Conservation (phyloP, 192 early-diverging fungal genomes). For the Coemansia asiatica region DNA sequence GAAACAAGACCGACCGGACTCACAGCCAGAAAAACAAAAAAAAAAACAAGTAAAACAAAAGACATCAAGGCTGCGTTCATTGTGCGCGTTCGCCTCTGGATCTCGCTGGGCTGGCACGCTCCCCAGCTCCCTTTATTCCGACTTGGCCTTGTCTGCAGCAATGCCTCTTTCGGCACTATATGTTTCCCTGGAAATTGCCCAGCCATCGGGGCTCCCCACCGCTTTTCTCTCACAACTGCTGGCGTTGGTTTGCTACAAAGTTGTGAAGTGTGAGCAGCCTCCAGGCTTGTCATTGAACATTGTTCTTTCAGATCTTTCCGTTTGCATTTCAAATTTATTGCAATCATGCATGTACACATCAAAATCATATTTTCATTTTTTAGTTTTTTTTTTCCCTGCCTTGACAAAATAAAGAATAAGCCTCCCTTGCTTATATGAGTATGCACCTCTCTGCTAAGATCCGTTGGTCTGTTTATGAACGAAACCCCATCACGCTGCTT, state of each 20-base stretch:
- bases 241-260: not conserved
- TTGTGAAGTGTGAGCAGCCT: not conserved
- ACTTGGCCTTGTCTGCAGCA: constrained; percentile 1
- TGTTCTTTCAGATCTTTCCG: too few relatives aligned
- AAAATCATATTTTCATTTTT: too few relatives aligned
- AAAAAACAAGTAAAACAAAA: too few relatives aligned
- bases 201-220: not conserved
- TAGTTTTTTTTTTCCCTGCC: too few relatives aligned
- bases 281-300: not conserved
- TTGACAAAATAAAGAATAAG: too few relatives aligned
- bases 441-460: too few relatives aligned
- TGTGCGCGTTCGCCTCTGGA: not conserved
- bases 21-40: not conserved
- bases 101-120: not conserved
- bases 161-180: not conserved
- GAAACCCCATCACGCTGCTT: too few relatives aligned
- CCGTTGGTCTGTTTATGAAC: too few relatives aligned
- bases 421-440: too few relatives aligned
- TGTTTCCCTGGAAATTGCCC: not conserved
- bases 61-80: not conserved
- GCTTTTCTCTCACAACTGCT: not conserved
- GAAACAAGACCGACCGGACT: not conserved
- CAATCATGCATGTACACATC: too few relatives aligned
- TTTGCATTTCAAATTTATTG: too few relatives aligned
- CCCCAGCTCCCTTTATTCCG: not conserved